Evolutionary conservation across 768 basidiomycete genomes (phyloP).

Genomic region (Lentinula edodes): DNA sequence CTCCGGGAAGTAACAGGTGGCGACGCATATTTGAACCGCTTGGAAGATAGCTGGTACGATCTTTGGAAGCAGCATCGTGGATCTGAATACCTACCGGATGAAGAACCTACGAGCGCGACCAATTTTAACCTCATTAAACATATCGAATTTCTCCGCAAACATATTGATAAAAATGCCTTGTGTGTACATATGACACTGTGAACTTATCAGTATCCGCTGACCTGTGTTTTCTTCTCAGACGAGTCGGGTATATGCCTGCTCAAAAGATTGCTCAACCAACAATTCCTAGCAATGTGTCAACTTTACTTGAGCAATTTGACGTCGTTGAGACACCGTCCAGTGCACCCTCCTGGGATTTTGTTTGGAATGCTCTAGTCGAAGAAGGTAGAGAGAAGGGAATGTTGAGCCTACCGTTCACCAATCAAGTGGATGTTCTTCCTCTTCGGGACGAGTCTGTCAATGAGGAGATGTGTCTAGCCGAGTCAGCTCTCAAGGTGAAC

Average conservation of each 20-base stretch:
- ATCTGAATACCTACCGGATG: slow-evolving; percentile 63
- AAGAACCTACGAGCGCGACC: slow-evolving; percentile 55
- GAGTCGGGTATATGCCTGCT: slow-evolving; percentile 55
- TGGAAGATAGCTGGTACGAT: slow-evolving; percentile 79
- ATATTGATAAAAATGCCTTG: slow-evolving; percentile 86
- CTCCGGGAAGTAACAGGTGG: slow-evolving; percentile 59
- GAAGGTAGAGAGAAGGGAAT: slow-evolving; percentile 72
- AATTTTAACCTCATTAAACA: slow-evolving; percentile 83
- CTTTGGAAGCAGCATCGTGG: slow-evolving; percentile 73
- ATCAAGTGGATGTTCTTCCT: slow-evolving; percentile 28
- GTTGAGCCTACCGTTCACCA: slow-evolving; percentile 50
- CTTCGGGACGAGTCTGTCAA: slow-evolving; percentile 17
- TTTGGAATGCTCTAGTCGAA: slow-evolving; percentile 69
- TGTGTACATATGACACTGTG: slow-evolving; percentile 34
- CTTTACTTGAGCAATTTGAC: slow-evolving; percentile 42
- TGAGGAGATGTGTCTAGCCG: slow-evolving; percentile 50
- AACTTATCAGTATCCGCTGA: not conserved
- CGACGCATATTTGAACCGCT: slow-evolving; percentile 68
- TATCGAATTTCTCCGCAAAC: slow-evolving; percentile 70
- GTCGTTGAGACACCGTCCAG: slow-evolving; percentile 38
- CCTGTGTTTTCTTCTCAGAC: slow-evolving; percentile 32
- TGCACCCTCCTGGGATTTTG: slow-evolving; percentile 60
- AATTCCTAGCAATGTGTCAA: slow-evolving; percentile 39
- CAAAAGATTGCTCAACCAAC: slow-evolving; percentile 24
- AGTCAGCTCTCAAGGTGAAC: slow-evolving; percentile 66